Conservation (phyloP, 345 rosid species). For the Syzygium grande region DNA sequence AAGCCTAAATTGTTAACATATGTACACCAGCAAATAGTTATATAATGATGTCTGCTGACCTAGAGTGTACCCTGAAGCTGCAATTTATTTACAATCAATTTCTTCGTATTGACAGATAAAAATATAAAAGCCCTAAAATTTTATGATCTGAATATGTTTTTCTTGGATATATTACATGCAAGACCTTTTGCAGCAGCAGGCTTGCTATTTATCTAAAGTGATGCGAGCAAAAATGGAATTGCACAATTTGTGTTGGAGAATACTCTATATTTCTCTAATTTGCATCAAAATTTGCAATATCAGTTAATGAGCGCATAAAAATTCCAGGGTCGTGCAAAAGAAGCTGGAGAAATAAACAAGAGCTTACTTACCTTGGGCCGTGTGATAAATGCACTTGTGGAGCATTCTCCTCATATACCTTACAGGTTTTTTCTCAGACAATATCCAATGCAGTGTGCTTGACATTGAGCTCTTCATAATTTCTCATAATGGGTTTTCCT, state of each 20-base stretch:
- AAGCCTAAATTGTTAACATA: neutral
- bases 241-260: neutral
- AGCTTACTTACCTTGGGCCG: conserved; percentile 94
- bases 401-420: conserved; percentile 94
- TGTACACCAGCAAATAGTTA: neutral
- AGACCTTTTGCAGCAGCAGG: neutral
- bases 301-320: neutral
- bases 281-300: neutral
- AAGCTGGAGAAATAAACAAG: conserved; percentile 97
- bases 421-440: conserved; percentile 44
- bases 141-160: neutral
- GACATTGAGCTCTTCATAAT: neutral
- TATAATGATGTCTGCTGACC: neutral
- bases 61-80: neutral
- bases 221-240: neutral
- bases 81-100: neutral
- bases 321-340: conserved; percentile 83
- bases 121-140: neutral
- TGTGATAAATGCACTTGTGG: conserved; percentile 94
- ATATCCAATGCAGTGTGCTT: neutral
- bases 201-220: neutral
- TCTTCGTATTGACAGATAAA: neutral
- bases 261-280: neutral
- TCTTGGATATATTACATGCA: neutral
- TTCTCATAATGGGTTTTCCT: neutral